Conservation (phyloP, 441 rosid species). For the Adansonia madagascariensis region DNA sequence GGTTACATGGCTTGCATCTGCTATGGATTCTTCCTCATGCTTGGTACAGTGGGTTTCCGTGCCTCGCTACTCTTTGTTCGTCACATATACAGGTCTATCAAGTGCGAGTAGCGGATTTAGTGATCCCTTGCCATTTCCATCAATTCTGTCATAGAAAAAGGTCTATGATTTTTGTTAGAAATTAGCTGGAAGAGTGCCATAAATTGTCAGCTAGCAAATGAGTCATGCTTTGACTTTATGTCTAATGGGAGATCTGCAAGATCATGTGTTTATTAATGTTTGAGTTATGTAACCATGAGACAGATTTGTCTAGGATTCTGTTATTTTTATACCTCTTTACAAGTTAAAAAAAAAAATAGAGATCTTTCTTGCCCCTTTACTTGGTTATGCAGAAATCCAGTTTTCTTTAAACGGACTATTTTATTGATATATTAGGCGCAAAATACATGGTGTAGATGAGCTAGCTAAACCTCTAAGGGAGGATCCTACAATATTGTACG, state of each 20-base stretch:
- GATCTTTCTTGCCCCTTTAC: neutral
- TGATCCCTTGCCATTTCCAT: conserved; percentile 24
- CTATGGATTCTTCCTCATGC: conserved; percentile 72
- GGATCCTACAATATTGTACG: neutral
- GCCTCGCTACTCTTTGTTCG: conserved; percentile 60
- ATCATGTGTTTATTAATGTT: conserved; percentile 22
- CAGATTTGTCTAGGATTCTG: conserved; percentile 16
- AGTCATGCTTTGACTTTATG: neutral
- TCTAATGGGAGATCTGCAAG: neutral
- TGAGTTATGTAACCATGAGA: neutral
- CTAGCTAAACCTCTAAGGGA: too few relatives aligned
- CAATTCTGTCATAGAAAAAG: conserved; percentile 17
- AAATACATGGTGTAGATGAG: too few relatives aligned
- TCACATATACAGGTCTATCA: conserved; percentile 63
- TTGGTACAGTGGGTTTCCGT: conserved; percentile 64
- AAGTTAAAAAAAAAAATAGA: neutral
- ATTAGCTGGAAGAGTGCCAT: conserved; percentile 23
- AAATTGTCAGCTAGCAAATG: neutral
- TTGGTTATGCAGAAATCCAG: neutral
- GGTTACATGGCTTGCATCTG: conserved; percentile 74
- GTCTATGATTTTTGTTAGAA: conserved; percentile 38
- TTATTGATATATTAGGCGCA: neutral
- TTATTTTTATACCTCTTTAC: neutral
- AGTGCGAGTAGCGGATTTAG: conserved; percentile 47
- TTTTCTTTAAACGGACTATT: neutral